These are phyloP conservation scores for Cryptosporidium bovis DNA, from an alignment of 169 alveolate genomes.

Conservation along the genomic window DNA sequence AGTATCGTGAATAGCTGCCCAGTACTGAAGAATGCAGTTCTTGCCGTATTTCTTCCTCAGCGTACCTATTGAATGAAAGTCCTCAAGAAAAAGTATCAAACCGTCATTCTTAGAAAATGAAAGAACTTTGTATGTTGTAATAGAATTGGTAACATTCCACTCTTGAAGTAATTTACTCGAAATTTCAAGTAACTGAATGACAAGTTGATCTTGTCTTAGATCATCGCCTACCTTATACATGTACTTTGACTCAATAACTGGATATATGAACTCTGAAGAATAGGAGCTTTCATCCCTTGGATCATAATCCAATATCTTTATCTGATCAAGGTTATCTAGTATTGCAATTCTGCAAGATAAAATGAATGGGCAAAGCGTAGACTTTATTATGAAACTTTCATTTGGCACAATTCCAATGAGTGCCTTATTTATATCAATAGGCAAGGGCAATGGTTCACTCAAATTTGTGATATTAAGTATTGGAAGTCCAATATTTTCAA, in stretches of 20 bases:
- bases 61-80: constrained; percentile 76
- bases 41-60: constrained; percentile 75
- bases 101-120: constrained; percentile 87
- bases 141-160: constrained; percentile 89
- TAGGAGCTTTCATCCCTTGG: constrained; percentile 17
- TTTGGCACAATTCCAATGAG: constrained; percentile 63
- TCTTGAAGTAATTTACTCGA: constrained; percentile 89
- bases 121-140: constrained; percentile 88
- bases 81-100: constrained; percentile 83
- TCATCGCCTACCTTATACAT: constrained; percentile 97
- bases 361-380: constrained; percentile 64
- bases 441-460: constrained; percentile 53
- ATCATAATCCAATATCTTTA: constrained; percentile 1
- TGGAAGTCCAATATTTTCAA: constrained; percentile 30
- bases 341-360: constrained; percentile 71
- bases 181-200: constrained; percentile 88
- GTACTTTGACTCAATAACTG: constrained; percentile 74
- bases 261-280: constrained; percentile 59
- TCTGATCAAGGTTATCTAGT: not conserved
- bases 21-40: constrained; percentile 75
- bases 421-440: constrained; percentile 70
- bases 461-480: constrained; percentile 43
- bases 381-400: constrained; percentile 64
- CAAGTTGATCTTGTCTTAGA: constrained; percentile 93
- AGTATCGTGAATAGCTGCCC: constrained; percentile 71